These are phyloP conservation scores for Suhomyces xylopsoci DNA, from an alignment of 805 yeast species.

Conservation along the genomic window DNA sequence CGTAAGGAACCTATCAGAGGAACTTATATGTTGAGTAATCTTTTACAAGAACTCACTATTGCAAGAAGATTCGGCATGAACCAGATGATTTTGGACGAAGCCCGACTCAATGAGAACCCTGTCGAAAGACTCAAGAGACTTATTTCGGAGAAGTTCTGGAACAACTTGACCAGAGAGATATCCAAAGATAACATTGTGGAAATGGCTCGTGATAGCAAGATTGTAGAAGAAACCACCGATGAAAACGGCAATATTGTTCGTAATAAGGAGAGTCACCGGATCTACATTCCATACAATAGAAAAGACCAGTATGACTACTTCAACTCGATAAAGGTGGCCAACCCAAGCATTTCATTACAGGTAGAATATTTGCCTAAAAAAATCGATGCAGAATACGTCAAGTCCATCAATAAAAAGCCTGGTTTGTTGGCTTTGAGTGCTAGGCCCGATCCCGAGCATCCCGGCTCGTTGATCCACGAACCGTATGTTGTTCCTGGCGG, in stretches of 20 bases:
- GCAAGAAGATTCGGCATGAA: slow-evolving; percentile 79
- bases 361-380: slow-evolving; percentile 73
- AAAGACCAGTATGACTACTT: slow-evolving; percentile 73
- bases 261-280: slow-evolving; percentile 62
- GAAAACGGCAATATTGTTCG: slow-evolving; percentile 26
- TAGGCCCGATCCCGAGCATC: slow-evolving; percentile 53
- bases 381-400: slow-evolving; percentile 74
- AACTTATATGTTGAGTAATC: slow-evolving; percentile 82
- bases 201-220: slow-evolving; percentile 79
- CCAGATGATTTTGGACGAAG: slow-evolving; percentile 78
- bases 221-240: slow-evolving; percentile 46
- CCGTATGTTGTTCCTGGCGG: slow-evolving; percentile 98
- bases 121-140: slow-evolving; percentile 72
- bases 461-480: slow-evolving; percentile 53
- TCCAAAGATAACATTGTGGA: slow-evolving; percentile 58
- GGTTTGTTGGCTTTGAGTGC: slow-evolving; percentile 84
- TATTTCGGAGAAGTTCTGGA: slow-evolving; percentile 79
- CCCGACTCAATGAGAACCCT: slow-evolving; percentile 82
- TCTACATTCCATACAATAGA: slow-evolving; percentile 72
- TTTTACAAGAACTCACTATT: slow-evolving; percentile 83
- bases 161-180: slow-evolving; percentile 65
- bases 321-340: slow-evolving; percentile 45
- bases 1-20: slow-evolving; percentile 74
- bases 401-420: slow-evolving; percentile 75
- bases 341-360: slow-evolving; percentile 60